Percentiles rank a stretch among this genome's conserved stretches.
These are phyloP conservation scores for Aspergillus awamori DNA, from an alignment of 2,329 filamentous ascomycete species.

Conservation along the genomic window DNA sequence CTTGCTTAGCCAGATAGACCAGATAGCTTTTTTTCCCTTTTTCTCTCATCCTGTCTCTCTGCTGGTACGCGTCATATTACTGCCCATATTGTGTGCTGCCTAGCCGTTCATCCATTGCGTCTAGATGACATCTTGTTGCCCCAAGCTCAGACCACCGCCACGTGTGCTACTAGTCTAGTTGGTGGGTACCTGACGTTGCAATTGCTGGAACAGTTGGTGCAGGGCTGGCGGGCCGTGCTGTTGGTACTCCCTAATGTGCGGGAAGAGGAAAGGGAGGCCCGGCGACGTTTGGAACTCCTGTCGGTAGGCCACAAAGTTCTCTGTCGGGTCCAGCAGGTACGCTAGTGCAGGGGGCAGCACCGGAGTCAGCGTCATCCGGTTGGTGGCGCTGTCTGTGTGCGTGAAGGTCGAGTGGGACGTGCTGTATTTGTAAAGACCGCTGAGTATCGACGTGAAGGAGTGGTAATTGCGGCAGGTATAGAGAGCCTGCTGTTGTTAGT, in stretches of 20 bases:
- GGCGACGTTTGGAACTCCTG: constrained; percentile 35
- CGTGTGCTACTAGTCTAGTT: neutral
- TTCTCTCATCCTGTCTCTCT: too few relatives aligned
- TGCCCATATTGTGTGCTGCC: neutral
- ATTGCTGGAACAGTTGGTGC: constrained; percentile 32
- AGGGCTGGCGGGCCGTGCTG: constrained; percentile 31
- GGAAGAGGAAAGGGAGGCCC: constrained; percentile 44
- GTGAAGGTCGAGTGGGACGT: constrained; percentile 27
- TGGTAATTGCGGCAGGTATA: constrained; percentile 38
- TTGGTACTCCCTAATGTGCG: constrained; percentile 40
- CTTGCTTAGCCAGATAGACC: too few relatives aligned
- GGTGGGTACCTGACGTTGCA: constrained; percentile 18
- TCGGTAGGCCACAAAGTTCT: constrained; percentile 43
- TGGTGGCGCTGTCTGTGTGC: constrained; percentile 17
- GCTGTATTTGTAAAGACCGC: constrained; percentile 40
- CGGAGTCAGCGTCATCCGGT: constrained; percentile 26
- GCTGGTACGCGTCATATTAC: too few relatives aligned
- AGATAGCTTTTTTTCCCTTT: too few relatives aligned
- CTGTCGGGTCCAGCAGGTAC: constrained; percentile 31
- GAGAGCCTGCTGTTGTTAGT: constrained; percentile 31
- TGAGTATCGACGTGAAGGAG: constrained; percentile 40
- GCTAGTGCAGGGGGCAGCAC: constrained; percentile 29
- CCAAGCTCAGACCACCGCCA: neutral
- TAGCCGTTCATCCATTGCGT: neutral
- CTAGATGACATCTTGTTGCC: neutral